Base-by-base conservation (phyloP, 2,329 filamentous ascomycete genomes). In the Verticillium isaacii region DNA sequence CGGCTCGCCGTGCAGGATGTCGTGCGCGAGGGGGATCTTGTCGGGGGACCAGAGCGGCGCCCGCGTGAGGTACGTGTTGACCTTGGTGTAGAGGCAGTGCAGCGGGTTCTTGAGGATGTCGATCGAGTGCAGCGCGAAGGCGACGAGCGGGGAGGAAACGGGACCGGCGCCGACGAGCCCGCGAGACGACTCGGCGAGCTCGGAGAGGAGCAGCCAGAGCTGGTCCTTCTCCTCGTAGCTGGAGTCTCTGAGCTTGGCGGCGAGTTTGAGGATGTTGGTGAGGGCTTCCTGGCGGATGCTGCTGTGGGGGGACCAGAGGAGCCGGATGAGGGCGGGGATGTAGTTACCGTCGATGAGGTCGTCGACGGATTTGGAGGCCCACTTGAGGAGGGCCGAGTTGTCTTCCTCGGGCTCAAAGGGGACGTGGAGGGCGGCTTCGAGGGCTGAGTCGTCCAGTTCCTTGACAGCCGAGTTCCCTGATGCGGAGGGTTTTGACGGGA, bases 61-160 rank as follows among this genome's bases (percentile, higher is more conserved):
- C 59, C 87, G 87, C 25, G 91, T 91, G 39, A 98, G 84, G 73
- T 93, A 97, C 6, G 83, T 81, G 77, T 96, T 97, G 75, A 95
- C 79, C 72, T 97, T 97, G 62, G 87, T 85, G 72, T 97, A 98
- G 41, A 97, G 84, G 63, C 85, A 86, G 71, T 96, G 92, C 17
- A 92, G 82, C 0, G 94, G 94, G 64, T 92, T 88, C 25, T 82
- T 84, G 56, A 96, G 77, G 17, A 96, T 86, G 1, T 83, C 78
- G 8, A 96, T 80, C 1, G 88, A 86, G 66, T 87, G 86, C 56
- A 84, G 82, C 8, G 92, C 89, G 68, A 97, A 95, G 12, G 89
- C 85, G n/a, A 88, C 84, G 6, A 92, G 86, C 14, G 92, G 82
- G 63, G 89, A 92, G 0, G 93, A 89, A 3, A 96, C 78, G 1